Conservation (phyloP, 257 asterid species). For the Ocimum tenuiflorum region DNA sequence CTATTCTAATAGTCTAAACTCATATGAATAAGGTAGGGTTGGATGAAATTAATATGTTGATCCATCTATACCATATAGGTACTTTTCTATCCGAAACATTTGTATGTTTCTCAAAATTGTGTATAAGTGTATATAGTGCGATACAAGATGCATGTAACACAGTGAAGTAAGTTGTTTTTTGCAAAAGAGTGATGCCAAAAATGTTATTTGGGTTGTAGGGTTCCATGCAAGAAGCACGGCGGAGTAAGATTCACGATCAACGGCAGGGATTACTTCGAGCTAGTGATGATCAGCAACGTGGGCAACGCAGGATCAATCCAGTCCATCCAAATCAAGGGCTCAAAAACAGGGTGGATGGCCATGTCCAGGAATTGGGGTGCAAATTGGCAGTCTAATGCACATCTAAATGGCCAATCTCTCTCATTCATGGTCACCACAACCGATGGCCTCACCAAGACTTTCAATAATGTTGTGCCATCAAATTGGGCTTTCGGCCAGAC, state of each 20-base stretch:
- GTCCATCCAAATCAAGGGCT: constrained; percentile 67
- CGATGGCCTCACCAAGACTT: constrained; percentile 54
- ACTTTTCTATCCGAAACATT: too few species aligned
- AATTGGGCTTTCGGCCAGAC: constrained; percentile 82
- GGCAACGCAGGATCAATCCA: constrained; percentile 69
- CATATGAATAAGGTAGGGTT: too few species aligned
- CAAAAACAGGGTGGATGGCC: constrained; percentile 56
- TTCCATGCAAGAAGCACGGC: constrained; percentile 71
- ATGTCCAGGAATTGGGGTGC: constrained; percentile 93
- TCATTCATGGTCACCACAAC: constrained; percentile 67
- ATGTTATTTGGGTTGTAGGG: constrained; percentile 42
- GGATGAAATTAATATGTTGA: too few species aligned
- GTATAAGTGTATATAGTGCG: too few species aligned
- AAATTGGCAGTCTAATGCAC: constrained; percentile 73
- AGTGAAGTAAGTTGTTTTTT: too few species aligned
- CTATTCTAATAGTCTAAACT: too few species aligned
- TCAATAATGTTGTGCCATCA: constrained; percentile 43
- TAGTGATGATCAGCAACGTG: constrained; percentile 58
- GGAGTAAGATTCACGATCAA: constrained; percentile 70
- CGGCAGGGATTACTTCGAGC: constrained; percentile 67
- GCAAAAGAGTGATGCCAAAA: neutral
- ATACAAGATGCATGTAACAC: too few species aligned
- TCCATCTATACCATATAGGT: too few species aligned
- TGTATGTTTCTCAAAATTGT: too few species aligned
- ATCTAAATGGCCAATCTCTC: constrained; percentile 54